These are phyloP conservation scores for Aspergillus sp. DNA, from an alignment of 2,329 filamentous ascomycete genomes.

Conservation along the genomic window DNA sequence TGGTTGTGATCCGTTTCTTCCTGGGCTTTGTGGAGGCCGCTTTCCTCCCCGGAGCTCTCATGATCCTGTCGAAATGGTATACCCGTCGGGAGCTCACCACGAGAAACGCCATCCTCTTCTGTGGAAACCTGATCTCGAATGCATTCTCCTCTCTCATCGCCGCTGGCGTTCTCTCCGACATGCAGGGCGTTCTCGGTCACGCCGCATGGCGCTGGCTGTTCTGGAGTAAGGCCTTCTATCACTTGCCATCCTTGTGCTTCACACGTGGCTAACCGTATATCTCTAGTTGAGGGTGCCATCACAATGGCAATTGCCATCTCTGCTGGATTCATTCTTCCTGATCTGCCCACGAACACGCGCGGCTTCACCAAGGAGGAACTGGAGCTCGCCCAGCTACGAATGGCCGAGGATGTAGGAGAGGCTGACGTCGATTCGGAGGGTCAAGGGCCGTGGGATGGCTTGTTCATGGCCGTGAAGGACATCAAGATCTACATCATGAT, in stretches of 20 bases:
- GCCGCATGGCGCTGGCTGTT: slow-evolving; percentile 50
- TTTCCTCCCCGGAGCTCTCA: slow-evolving; percentile 38
- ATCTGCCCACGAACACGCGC: slow-evolving; percentile 55
- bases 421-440: slow-evolving; percentile 54
- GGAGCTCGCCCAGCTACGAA: slow-evolving; percentile 52
- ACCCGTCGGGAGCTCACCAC: slow-evolving; percentile 45
- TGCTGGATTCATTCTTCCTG: slow-evolving; percentile 44
- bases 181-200: slow-evolving; percentile 41
- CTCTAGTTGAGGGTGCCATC: slow-evolving; percentile 1
- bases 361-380: slow-evolving; percentile 46
- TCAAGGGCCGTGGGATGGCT: slow-evolving; percentile 49
- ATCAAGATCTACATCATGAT: slow-evolving; percentile 64
- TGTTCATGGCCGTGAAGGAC: slow-evolving; percentile 61
- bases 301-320: slow-evolving; percentile 12
- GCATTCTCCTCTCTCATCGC: slow-evolving; percentile 47
- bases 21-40: slow-evolving; percentile 40
- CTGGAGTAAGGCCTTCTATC: slow-evolving; percentile 52
- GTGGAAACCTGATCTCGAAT: slow-evolving; percentile 47
- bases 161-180: slow-evolving; percentile 45
- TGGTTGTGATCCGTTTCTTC: slow-evolving; percentile 39
- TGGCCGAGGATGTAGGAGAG: slow-evolving; percentile 59
- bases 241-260: slow-evolving; percentile 37
- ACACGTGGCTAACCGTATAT: slow-evolving; percentile 9
- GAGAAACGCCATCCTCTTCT: slow-evolving; percentile 48
- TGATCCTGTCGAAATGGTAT: slow-evolving; percentile 49